Conservation (phyloP, 768 basidiomycete genomes). For the Chalciporus pseudorubinellus region DNA sequence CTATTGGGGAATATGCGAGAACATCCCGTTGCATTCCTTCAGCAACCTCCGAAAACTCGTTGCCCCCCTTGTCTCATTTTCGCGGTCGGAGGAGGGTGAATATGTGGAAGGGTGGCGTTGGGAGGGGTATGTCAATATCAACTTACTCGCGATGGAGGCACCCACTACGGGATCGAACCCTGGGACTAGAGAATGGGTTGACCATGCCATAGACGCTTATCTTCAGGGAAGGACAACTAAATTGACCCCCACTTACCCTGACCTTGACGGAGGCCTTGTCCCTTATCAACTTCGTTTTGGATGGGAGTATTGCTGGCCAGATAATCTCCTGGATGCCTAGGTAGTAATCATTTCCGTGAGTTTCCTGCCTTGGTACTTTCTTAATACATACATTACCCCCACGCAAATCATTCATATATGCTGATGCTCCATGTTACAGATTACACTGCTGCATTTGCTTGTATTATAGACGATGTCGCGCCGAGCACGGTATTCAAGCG, state of each 20-base stretch:
- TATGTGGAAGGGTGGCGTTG: neutral
- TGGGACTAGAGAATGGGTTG: neutral
- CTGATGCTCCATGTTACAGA: no score
- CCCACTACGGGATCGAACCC: no score
- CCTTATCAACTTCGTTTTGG: neutral
- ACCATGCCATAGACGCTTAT: neutral
- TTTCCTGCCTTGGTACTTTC: no score
- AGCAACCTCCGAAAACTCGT: constrained; percentile 19
- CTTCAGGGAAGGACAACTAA: neutral
- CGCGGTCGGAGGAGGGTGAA: no score
- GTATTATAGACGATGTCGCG: no score
- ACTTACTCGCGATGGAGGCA: neutral
- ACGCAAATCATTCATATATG: no score
- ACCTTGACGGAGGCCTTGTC: neutral
- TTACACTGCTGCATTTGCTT: no score
- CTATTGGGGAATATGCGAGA: neutral
- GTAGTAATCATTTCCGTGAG: no score
- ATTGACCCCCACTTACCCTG: neutral
- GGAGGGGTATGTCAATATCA: no score
- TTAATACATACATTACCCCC: no score
- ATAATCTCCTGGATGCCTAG: no score
- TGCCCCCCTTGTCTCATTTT: neutral
- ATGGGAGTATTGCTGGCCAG: neutral
- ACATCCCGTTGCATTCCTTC: constrained; percentile 34
- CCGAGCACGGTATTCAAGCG: no score